phyloP scores from a whole-genome alignment of 768 basidiomycete species.

The Auricularia sp. region DNA sequence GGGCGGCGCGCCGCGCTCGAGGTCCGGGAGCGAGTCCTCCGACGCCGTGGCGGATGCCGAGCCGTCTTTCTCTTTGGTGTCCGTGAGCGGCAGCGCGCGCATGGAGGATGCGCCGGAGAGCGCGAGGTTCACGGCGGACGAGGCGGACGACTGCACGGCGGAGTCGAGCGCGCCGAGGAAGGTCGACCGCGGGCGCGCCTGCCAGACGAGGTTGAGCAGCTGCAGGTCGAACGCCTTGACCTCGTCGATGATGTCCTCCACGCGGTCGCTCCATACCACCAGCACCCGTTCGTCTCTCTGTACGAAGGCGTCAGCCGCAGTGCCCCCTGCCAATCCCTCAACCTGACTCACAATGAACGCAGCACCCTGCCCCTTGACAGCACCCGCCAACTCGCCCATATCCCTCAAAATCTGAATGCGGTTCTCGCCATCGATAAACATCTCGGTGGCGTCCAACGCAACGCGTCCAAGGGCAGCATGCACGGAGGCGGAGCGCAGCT shows the following conservation, averaged over 20 bases:
- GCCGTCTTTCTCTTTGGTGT: slow-evolving; percentile 47
- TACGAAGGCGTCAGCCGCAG: not conserved
- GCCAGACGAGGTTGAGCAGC: slow-evolving; percentile 42
- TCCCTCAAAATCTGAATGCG: slow-evolving; percentile 3
- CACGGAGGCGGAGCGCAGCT: slow-evolving; percentile 1
- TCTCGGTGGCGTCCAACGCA: not conserved
- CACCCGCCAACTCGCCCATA: slow-evolving; percentile 4
- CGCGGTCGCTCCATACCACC: slow-evolving; percentile 7
- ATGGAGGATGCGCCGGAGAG: not conserved
- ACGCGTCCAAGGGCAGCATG: slow-evolving; percentile 4
- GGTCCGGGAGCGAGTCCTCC: not conserved
- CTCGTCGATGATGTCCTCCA: slow-evolving; percentile 19
- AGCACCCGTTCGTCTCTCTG: slow-evolving; percentile 7
- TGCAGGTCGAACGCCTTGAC: slow-evolving; percentile 49
- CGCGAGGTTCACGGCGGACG: not conserved
- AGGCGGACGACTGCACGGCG: too few relatives aligned
- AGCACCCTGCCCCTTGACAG: slow-evolving; percentile 5
- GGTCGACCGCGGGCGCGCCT: not conserved
- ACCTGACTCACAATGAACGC: slow-evolving; percentile 8
- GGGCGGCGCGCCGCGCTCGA: slow-evolving; percentile 29
- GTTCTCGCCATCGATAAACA: slow-evolving; percentile 4
- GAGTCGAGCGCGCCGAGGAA: too few relatives aligned
- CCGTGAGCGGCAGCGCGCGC: not conserved
- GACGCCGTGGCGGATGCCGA: too few relatives aligned
- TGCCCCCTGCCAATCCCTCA: not conserved